Conservation (phyloP, 345 rosid genomes). For the Rhodamnia argentea region DNA sequence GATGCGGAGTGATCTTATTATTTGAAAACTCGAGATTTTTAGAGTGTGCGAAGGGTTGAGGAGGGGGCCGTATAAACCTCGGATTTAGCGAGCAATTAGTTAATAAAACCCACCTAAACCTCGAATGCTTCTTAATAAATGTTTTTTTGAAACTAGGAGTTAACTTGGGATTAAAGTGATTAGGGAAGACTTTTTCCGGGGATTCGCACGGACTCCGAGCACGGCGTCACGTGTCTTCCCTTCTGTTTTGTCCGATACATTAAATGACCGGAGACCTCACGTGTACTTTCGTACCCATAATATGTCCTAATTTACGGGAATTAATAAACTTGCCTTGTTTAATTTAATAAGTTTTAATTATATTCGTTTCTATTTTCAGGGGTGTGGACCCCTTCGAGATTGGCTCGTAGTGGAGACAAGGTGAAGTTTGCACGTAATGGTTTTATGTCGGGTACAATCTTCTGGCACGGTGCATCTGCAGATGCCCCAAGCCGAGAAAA, state of each 20-base stretch:
- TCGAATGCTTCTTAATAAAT: background rate
- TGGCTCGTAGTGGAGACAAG: background rate
- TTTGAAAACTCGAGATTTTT: background rate
- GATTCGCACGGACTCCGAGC: background rate
- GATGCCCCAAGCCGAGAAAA: background rate
- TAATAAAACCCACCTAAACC: background rate
- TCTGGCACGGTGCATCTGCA: background rate
- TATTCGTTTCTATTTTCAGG: background rate
- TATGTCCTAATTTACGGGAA: background rate
- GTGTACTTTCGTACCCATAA: background rate
- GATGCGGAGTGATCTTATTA: background rate
- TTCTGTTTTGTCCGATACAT: background rate
- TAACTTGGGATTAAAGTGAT: background rate
- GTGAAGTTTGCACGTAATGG: background rate
- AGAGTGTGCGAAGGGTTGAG: background rate
- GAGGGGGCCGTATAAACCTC: background rate
- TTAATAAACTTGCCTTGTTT: background rate
- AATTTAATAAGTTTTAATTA: background rate
- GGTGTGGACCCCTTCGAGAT: background rate
- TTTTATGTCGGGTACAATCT: background rate
- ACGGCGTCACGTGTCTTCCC: background rate
- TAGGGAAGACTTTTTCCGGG: background rate
- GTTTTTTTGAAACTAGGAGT: background rate
- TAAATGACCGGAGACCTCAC: background rate
- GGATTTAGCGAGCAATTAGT: background rate